Conservation (phyloP, 1,139 yeast species). For the Komagataea norvegica region DNA sequence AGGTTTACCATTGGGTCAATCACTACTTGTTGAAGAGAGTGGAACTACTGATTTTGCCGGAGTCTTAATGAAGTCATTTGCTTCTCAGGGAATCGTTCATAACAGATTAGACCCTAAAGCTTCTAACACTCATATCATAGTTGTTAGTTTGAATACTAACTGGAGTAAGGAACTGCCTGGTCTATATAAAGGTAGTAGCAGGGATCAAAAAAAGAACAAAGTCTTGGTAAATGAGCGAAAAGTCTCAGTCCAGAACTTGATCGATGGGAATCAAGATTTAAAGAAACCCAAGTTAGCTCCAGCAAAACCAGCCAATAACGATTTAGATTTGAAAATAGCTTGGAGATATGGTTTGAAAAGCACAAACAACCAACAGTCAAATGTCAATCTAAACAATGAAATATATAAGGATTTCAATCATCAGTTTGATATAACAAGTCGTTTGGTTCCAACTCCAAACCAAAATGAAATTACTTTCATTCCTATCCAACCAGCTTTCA, state of each 20-base stretch:
- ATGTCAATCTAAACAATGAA: constrained; percentile 20
- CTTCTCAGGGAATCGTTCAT: constrained; percentile 77
- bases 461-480: constrained; percentile 56
- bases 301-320: constrained; percentile 14
- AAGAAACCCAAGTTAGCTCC: constrained; percentile 9
- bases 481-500: constrained; percentile 31
- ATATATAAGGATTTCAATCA: constrained; percentile 52
- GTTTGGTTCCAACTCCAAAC: constrained; percentile 62
- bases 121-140: constrained; percentile 56
- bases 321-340: constrained; percentile 67
- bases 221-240: constrained; percentile 56
- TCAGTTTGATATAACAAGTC: constrained; percentile 74
- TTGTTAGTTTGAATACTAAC: constrained; percentile 53
- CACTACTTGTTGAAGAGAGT: constrained; percentile 71
- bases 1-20: constrained; percentile 77
- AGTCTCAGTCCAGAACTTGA: constrained; percentile 63
- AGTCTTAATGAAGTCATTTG: constrained; percentile 64
- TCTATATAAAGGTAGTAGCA: constrained; percentile 63
- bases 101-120: constrained; percentile 41
- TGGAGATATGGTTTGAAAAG: constrained; percentile 70
- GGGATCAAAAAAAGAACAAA: constrained; percentile 58
- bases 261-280: constrained; percentile 27
- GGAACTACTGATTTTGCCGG: constrained; percentile 88
- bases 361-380: constrained; percentile 11
- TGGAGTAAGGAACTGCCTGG: constrained; percentile 84